Conservation (phyloP, 208 protist genomes). For the Leptomonas seymouri region DNA sequence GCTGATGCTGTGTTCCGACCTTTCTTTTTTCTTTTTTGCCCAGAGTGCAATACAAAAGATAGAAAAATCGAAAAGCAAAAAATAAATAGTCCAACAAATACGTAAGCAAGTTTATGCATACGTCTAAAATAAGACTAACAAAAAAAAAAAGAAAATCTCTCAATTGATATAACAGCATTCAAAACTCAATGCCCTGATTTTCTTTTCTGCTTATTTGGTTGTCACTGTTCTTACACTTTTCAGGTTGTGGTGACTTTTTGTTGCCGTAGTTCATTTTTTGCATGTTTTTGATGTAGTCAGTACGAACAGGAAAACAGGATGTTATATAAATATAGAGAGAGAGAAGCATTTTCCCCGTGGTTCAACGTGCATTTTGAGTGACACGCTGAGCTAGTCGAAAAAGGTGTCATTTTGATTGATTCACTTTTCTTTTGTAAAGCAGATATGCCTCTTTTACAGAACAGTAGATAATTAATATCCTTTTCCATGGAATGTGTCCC, state of each 20-base stretch:
- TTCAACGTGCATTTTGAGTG: neutral
- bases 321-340: neutral
- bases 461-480: neutral
- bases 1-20: neutral
- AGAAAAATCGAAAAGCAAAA: neutral
- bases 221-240: no score
- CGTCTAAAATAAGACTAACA: neutral
- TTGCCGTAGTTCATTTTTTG: neutral
- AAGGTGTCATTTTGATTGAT: neutral
- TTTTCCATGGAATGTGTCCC: neutral
- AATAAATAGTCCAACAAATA: neutral
- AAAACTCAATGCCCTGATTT: neutral
- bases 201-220: no score
- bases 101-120: neutral
- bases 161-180: no score
- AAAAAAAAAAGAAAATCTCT: constrained; percentile 5
- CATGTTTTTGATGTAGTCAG: constrained; percentile 1
- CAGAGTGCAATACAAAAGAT: constrained; percentile 8
- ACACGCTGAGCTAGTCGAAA: neutral
- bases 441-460: neutral
- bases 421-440: neutral
- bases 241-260: no score
- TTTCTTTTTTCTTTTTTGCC: constrained; percentile 5
- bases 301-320: neutral
- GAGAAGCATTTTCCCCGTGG: neutral